Percentiles rank a stretch among this genome's conserved stretches.
phyloP scores from a whole-genome alignment of 495 filamentous ascomycete genomes.

The Daldinia grandis region DNA sequence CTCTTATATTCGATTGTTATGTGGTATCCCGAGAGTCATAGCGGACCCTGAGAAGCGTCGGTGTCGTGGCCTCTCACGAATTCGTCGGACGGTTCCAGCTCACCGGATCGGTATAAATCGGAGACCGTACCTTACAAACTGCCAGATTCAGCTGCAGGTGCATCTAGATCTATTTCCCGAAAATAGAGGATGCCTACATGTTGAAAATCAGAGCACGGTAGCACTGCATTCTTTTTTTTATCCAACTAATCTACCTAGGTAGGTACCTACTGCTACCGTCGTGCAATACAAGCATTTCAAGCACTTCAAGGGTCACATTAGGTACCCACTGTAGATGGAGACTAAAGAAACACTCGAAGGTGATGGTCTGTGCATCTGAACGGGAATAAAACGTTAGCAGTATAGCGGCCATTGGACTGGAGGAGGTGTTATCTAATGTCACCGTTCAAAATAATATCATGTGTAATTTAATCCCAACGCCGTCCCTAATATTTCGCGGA shows the following conservation, averaged over 20 bases:
- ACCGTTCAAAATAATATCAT: no score
- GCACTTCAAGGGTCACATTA: conserved; percentile 1
- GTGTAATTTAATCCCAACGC: no score
- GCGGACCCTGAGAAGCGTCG: background rate
- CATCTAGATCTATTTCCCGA: conserved; percentile 23
- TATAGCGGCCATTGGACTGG: background rate
- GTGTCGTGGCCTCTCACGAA: conserved; percentile 22
- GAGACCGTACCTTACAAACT: conserved; percentile 14
- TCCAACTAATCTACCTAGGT: background rate
- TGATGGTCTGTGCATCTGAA: conserved; percentile 3
- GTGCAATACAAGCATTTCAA: conserved; percentile 1
- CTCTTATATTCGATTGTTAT: background rate
- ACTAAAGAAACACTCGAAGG: background rate
- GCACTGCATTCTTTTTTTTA: conserved; percentile 1
- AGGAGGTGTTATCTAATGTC: background rate
- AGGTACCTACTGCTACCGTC: background rate
- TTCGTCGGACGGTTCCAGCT: conserved; percentile 8
- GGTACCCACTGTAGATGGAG: conserved; percentile 7
- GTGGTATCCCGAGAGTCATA: conserved; percentile 19
- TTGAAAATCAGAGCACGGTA: conserved; percentile 3
- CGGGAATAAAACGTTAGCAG: background rate
- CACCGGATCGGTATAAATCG: conserved; percentile 19
- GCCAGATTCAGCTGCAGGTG: conserved; percentile 30
- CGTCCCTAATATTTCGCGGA: no score
- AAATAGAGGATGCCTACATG: conserved; percentile 4